Percentiles rank a stretch among this genome's conserved stretches.
Conservation (phyloP, 257 asterid species). For the Asclepias syriaca region DNA sequence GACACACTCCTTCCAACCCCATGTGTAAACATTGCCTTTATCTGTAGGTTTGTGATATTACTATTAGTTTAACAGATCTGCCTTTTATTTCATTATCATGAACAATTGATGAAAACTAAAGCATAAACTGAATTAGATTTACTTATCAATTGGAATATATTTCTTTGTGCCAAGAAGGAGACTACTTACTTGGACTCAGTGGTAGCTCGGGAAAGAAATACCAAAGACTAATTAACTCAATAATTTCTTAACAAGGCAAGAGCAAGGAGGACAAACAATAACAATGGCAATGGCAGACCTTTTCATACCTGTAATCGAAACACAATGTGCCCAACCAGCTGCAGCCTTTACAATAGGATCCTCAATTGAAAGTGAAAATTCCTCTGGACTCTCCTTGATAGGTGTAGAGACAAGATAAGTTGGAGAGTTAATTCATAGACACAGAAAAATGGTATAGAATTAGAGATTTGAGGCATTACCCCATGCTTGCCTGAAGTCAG, state of each 20-base stretch:
- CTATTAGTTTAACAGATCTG: background rate
- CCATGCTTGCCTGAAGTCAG: slow-evolving; percentile 82
- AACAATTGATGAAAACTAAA: background rate
- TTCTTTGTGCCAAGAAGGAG: background rate
- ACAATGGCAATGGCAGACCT: background rate
- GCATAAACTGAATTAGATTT: background rate
- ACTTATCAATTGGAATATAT: background rate
- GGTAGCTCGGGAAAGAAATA: background rate
- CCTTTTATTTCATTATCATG: too few relatives aligned
- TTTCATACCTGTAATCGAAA: slow-evolving; percentile 52
- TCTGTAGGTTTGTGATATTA: slow-evolving; percentile 24
- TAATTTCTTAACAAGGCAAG: background rate
- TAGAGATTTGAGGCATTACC: slow-evolving; percentile 34
- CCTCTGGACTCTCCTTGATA: slow-evolving; percentile 59
- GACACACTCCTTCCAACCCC: slow-evolving; percentile 94
- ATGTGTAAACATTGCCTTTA: slow-evolving; percentile 50
- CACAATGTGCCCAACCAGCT: slow-evolving; percentile 86
- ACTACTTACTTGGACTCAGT: background rate
- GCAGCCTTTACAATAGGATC: slow-evolving; percentile 54
- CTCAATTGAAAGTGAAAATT: slow-evolving; percentile 50
- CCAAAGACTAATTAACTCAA: background rate
- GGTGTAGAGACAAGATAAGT: slow-evolving; percentile 12
- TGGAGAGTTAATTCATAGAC: slow-evolving; percentile 21
- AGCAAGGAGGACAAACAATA: background rate
- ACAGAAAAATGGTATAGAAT: slow-evolving; percentile 1